phyloP scores from a whole-genome alignment of 2,329 filamentous ascomycete species.

The Nemania sp. region DNA sequence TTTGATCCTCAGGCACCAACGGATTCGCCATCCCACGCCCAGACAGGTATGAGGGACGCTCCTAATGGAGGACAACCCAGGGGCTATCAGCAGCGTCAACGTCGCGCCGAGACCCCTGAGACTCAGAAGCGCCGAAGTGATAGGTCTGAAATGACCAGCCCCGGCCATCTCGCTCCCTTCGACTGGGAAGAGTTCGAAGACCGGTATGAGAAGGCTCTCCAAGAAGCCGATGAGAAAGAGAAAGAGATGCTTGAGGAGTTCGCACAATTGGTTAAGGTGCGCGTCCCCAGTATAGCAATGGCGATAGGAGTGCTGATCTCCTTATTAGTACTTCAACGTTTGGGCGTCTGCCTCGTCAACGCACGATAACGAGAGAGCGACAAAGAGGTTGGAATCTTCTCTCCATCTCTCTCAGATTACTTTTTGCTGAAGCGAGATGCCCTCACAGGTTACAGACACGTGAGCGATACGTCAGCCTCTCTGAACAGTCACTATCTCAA shows the following conservation, averaged over 20 bases:
- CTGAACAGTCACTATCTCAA: conserved; percentile 71
- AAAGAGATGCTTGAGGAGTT: conserved; percentile 69
- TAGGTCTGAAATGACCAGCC: conserved; percentile 46
- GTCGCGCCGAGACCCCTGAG: conserved; percentile 37
- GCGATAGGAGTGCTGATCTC: conserved; percentile 3
- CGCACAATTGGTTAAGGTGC: conserved; percentile 66
- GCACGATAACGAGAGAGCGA: conserved; percentile 76
- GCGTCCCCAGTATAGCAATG: conserved; percentile 12
- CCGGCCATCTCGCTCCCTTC: conserved; percentile 60
- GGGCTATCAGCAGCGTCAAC: conserved; percentile 33
- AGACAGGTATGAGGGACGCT: conserved; percentile 24
- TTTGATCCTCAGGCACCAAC: conserved; percentile 27
- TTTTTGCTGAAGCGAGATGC: conserved; percentile 15
- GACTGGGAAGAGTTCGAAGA: conserved; percentile 79
- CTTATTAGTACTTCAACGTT: conserved; percentile 70
- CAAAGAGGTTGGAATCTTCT: conserved; percentile 62
- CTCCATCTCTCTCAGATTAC: no score
- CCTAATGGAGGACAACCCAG: conserved; percentile 24
- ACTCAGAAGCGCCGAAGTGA: conserved; percentile 47
- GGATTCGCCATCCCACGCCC: conserved; percentile 29
- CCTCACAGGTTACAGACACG: conserved; percentile 74
- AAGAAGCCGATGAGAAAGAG: conserved; percentile 66
- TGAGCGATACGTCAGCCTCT: conserved; percentile 73
- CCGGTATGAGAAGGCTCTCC: conserved; percentile 69
- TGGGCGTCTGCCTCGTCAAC: conserved; percentile 76